Base-by-base conservation (phyloP, 345 rosid species). In the Arabis hirsuta region DNA sequence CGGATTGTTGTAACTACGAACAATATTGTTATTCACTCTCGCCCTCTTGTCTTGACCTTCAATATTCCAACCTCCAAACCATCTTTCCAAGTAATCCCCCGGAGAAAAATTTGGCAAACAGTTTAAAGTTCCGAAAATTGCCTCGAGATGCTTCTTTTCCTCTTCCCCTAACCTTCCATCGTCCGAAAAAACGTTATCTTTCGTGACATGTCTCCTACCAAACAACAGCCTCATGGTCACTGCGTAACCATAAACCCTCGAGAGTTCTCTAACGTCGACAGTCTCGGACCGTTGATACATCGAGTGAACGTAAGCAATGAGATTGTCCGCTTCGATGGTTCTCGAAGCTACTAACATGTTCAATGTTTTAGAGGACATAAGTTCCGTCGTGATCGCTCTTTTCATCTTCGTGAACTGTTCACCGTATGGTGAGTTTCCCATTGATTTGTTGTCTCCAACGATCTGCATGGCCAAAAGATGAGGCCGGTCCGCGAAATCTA, bases 381-480 rank as follows among this genome's bases (percentile, higher is more conserved):
- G 7, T 41, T 82, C 83, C 2, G 78, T 47, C 12, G 69, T 62
- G 34, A 82, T 20, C 50, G 79, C 78, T 51, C 39, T 82, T 71
- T 80, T 73, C 88, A 79, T 84, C 67, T 82, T 82, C 76, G 62
- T 72, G 86, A 81, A 79, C 6, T 77, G 82, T 16, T 76, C 78
- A 12, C 79, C 81, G 27, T 54, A 43, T 1, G 82, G 77, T 9
- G 80, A 12, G 8, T 12, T 2, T 1, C 55, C 53, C 19, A 71
- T 55, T 0, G 84, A 61, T 12, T 55, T 26, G 70, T 53, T 72
- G 11, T 67, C 50, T 22, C 76, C 78, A 1, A 67, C 29, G 54
- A 41, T 54, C 13, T 12, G 13, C 36, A 51, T 14, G 48, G 7
- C 3, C 69, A 38, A 7, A 62, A 59, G 13, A 27, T 32, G 1